Evolutionary conservation across 129 eudicot species (phyloP), one percentile per base, ranked within the genome.

Genomic region (Heracleum sosnowskyi): DNA sequence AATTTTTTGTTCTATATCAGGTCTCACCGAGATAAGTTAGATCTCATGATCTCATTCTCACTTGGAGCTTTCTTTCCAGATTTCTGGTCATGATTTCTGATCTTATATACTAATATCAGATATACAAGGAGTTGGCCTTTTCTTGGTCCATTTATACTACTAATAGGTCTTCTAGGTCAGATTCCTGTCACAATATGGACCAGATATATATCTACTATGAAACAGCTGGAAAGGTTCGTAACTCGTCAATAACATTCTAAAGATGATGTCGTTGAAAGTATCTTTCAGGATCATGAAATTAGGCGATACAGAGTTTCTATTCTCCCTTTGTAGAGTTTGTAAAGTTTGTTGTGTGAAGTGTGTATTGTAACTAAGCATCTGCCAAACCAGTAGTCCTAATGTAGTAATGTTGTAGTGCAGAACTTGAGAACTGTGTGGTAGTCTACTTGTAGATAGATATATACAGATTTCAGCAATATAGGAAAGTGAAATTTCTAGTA

Each of bases 401-500:
- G 17, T 26, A 60, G 68, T 26, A 60, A n/a, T n/a, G 68, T 60
- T 26, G 68, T 60, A 60, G 39, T 31, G 80, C 80, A 82, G 62
- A 77, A 77, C 75, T 77, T 83, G 80, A 78, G 79, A 83, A 73
- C 71, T 45, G 81, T 81, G 79, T 81, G 79, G 28, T 41, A 77
- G 69, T 20, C 26, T 40, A 77, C 57, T 41, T 77, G 74, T 78
- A 68, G 44, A 41, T 66, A 51, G 33, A 70, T 24, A 31, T 2
- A n/a, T 28, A 63, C 41, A 63, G 29, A 24, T 8, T 68, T 11
- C 10, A 31, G 41, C 11, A 11, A 22, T 33, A 29, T 29, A 29
- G 37, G 70, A 4, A 64, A 64, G 37, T 29, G 37, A 28, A 18
- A 3, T 31, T 66, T 63, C 18, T 63, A 12, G 15, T 5, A 31